A percentile compares a stretch with the other conserved stretches of the same genome.
phyloP scores from a whole-genome alignment of 139 green algal genomes.

The Chlamydomonas eustigma region DNA sequence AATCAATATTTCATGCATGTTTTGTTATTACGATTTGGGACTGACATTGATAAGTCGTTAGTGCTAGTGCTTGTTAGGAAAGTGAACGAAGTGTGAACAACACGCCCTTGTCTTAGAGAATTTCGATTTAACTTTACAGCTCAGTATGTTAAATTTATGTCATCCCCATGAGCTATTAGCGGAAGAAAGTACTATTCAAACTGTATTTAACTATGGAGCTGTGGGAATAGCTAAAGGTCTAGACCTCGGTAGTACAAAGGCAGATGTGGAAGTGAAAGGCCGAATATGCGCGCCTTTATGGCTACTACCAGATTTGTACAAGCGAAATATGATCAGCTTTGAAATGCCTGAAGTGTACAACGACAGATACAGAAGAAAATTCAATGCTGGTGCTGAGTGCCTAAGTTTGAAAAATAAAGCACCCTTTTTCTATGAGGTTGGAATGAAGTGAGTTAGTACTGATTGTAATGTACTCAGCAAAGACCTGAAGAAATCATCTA shows the following conservation, averaged over 20 bases:
- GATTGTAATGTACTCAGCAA: no score
- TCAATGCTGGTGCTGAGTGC: conserved; percentile 37
- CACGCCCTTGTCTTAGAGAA: no score
- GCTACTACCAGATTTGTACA: conserved; percentile 17
- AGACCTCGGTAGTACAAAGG: conserved; percentile 15
- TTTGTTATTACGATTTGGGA: no score
- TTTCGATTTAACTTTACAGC: no score
- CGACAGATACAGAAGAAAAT: conserved; percentile 30
- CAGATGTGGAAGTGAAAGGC: conserved; percentile 1
- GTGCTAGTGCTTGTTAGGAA: no score
- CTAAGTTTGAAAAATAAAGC: conserved; percentile 30
- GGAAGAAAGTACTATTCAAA: conserved; percentile 25
- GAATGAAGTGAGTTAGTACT: conserved; percentile 19
- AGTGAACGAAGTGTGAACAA: no score
- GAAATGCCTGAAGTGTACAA: conserved; percentile 26
- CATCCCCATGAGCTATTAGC: conserved; percentile 27
- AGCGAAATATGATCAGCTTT: conserved; percentile 21
- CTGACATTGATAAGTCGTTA: no score
- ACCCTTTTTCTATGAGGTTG: conserved; percentile 40
- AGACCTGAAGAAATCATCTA: no score
- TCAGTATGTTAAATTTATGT: conserved; percentile 17
- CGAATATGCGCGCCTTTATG: conserved; percentile 25
- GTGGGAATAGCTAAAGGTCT: conserved; percentile 18
- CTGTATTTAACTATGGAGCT: conserved; percentile 20
- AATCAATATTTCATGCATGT: no score